Percentiles rank a stretch among this genome's conserved stretches.
Conservation (phyloP, 169 alveolate genomes). For the Plasmodium billcollinsi region DNA sequence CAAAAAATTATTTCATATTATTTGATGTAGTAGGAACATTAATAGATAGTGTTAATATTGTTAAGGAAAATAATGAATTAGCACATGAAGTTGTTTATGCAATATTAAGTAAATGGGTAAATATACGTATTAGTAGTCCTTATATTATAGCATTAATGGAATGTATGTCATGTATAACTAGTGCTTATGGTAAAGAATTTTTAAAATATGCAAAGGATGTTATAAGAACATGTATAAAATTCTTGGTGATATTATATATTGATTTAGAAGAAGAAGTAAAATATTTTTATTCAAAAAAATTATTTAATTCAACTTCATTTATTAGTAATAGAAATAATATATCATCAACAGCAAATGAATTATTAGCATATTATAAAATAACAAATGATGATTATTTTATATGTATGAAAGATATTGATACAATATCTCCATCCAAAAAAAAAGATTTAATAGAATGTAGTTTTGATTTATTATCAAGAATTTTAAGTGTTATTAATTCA, state of each 20-base stretch:
- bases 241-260: constrained; percentile 60
- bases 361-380: constrained; percentile 57
- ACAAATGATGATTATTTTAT: constrained; percentile 62
- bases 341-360: constrained; percentile 69
- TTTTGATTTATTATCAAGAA: constrained; percentile 73
- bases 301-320: constrained; percentile 29
- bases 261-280: constrained; percentile 76
- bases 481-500: constrained; percentile 72
- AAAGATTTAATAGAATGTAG: constrained; percentile 75
- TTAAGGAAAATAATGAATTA: constrained; percentile 64
- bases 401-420: constrained; percentile 59
- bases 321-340: constrained; percentile 59
- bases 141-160: constrained; percentile 74
- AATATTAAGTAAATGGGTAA: constrained; percentile 47
- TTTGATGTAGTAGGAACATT: constrained; percentile 90
- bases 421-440: constrained; percentile 66
- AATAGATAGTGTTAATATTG: constrained; percentile 81
- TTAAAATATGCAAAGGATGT: constrained; percentile 74
- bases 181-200: constrained; percentile 76
- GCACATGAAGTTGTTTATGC: constrained; percentile 74
- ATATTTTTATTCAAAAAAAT: constrained; percentile 63
- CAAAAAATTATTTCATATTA: constrained; percentile 85
- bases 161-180: constrained; percentile 76
- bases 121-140: constrained; percentile 67
- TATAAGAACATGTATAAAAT: constrained; percentile 73